Evolutionary conservation across 2,329 filamentous ascomycete species (phyloP).

Genomic region (Diaporthe citrichinensis): DNA sequence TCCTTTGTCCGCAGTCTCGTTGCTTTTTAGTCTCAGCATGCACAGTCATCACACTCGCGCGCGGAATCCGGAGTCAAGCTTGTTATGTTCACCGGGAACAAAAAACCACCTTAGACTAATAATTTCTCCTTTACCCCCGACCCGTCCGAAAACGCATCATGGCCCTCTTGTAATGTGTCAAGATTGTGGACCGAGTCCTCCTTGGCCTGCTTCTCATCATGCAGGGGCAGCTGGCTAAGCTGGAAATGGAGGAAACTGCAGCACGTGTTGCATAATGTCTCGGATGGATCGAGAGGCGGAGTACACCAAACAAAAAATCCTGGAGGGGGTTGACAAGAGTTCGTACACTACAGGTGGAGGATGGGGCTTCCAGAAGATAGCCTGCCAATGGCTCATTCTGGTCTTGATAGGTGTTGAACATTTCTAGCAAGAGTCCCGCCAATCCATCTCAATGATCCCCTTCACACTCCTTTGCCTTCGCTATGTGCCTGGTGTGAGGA

Average conservation of each 20-base stretch:
- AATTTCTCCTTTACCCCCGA: slow-evolving; percentile 51
- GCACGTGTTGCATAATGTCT: slow-evolving; percentile 32
- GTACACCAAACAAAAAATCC: slow-evolving; percentile 7
- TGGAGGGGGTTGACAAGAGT: slow-evolving; percentile 22
- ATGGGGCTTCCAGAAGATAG: background rate
- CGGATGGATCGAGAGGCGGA: background rate
- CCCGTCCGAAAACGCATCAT: slow-evolving; percentile 24
- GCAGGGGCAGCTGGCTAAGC: slow-evolving; percentile 17
- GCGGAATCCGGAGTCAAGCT: slow-evolving; percentile 41
- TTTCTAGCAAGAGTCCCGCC: slow-evolving; percentile 14
- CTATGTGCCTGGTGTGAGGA: background rate
- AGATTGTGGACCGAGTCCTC: slow-evolving; percentile 11
- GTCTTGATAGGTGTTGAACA: slow-evolving; percentile 29
- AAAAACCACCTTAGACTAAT: slow-evolving; percentile 59
- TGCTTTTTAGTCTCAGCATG: slow-evolving; percentile 41
- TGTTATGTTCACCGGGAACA: slow-evolving; percentile 55
- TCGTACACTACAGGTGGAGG: background rate
- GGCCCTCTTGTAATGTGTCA: slow-evolving; percentile 35
- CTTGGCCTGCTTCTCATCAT: slow-evolving; percentile 21
- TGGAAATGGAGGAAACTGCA: slow-evolving; percentile 27
- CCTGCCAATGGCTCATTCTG: slow-evolving; percentile 3
- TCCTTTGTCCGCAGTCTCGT: slow-evolving; percentile 41
- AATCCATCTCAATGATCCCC: slow-evolving; percentile 34
- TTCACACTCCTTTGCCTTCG: background rate
- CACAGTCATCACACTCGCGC: slow-evolving; percentile 41